phyloP scores from a whole-genome alignment of 495 filamentous ascomycete species.

The Aspergillus cristatus region DNA sequence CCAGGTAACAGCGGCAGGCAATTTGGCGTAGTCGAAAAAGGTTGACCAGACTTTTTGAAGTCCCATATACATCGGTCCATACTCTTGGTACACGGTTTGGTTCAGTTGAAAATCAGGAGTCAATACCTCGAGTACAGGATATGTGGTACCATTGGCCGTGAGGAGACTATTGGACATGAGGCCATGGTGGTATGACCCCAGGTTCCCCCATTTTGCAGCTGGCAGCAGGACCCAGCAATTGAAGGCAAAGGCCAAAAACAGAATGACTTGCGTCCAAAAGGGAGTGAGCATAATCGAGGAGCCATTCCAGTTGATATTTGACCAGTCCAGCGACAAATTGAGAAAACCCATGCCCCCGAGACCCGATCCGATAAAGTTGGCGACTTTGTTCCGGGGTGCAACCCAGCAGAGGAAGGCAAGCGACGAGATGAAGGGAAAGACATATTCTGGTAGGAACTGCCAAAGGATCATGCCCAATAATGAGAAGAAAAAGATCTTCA shows the following conservation, averaged over 20 bases:
- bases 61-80: constrained; percentile 44
- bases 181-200: constrained; percentile 40
- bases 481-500: constrained; percentile 44
- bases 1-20: constrained; percentile 47
- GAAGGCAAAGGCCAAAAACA: constrained; percentile 43
- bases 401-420: constrained; percentile 55
- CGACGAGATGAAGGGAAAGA: constrained; percentile 48
- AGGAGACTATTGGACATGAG: constrained; percentile 48
- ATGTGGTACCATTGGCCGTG: constrained; percentile 38
- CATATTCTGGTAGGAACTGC: constrained; percentile 51
- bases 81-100: constrained; percentile 41
- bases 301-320: constrained; percentile 43
- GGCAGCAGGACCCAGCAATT: constrained; percentile 48
- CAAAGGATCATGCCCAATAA: constrained; percentile 43
- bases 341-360: constrained; percentile 51
- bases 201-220: constrained; percentile 44
- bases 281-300: constrained; percentile 45
- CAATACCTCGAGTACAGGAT: constrained; percentile 38
- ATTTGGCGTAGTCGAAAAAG: constrained; percentile 49
- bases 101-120: constrained; percentile 41
- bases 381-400: constrained; percentile 42
- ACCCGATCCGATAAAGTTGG: constrained; percentile 50
- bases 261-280: constrained; percentile 46
- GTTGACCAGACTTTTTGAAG: constrained; percentile 45
- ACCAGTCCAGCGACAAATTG: constrained; percentile 49